These are phyloP conservation scores for Neurospora sp. DNA, from an alignment of 495 filamentous ascomycete genomes.

Conservation along the genomic window DNA sequence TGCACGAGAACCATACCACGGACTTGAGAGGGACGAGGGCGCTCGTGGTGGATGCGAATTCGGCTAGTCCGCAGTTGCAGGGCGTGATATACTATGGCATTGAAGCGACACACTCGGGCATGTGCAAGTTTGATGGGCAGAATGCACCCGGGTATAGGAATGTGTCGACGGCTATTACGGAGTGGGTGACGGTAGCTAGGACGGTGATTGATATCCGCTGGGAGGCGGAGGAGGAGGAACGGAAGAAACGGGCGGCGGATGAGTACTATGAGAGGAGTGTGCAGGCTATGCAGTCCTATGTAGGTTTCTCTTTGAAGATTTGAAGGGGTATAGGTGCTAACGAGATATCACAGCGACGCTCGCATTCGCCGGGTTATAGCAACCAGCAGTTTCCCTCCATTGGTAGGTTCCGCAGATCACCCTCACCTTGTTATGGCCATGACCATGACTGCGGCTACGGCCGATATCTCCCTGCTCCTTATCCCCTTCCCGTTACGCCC, in stretches of 20 bases:
- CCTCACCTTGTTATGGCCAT: neutral
- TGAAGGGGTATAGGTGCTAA: neutral
- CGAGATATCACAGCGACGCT: neutral
- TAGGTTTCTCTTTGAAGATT: slow-evolving; percentile 12
- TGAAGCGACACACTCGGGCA: slow-evolving; percentile 72
- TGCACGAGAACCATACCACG: slow-evolving; percentile 59
- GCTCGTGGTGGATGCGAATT: slow-evolving; percentile 62
- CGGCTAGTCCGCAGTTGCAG: slow-evolving; percentile 63
- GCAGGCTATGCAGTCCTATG: slow-evolving; percentile 24
- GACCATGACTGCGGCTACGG: neutral
- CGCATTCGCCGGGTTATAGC: slow-evolving; percentile 1
- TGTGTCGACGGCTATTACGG: slow-evolving; percentile 58
- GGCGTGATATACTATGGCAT: slow-evolving; percentile 71
- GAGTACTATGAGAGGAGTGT: slow-evolving; percentile 30
- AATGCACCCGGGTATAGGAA: slow-evolving; percentile 65
- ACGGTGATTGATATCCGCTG: slow-evolving; percentile 49
- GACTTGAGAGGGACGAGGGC: slow-evolving; percentile 48
- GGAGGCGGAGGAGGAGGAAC: slow-evolving; percentile 50
- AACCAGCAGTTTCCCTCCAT: slow-evolving; percentile 5
- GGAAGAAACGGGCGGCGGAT: slow-evolving; percentile 30
- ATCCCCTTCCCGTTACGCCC: neutral
- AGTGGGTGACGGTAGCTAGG: slow-evolving; percentile 56
- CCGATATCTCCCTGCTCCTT: neutral
- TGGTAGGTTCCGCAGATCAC: slow-evolving; percentile 13
- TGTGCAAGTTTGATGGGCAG: slow-evolving; percentile 76